phyloP scores from a whole-genome alignment of 805 yeast species.

The Candida ovalis region DNA sequence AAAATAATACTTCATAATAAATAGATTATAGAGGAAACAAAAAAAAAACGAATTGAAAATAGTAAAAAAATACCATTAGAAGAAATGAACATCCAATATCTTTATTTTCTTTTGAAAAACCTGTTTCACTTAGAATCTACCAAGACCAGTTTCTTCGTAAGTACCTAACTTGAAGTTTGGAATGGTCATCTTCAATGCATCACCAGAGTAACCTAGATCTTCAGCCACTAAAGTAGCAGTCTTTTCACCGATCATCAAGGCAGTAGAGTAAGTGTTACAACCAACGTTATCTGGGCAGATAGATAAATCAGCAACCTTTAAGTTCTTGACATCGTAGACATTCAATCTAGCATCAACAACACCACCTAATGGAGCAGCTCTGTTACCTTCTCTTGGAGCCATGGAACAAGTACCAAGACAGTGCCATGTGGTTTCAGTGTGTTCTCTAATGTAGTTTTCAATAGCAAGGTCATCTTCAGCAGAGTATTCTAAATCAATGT shows the following conservation, averaged over 20 bases:
- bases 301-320: slow-evolving; percentile 29
- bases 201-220: slow-evolving; percentile 29
- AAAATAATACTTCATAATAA: background rate
- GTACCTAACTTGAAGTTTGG: slow-evolving; percentile 28
- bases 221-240: slow-evolving; percentile 28
- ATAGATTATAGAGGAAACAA: background rate
- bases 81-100: background rate
- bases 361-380: slow-evolving; percentile 27
- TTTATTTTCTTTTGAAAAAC: background rate
- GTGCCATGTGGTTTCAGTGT: slow-evolving; percentile 31
- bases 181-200: slow-evolving; percentile 25
- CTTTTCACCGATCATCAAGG: slow-evolving; percentile 29
- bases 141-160: slow-evolving; percentile 28
- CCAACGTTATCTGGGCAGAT: slow-evolving; percentile 30
- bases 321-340: slow-evolving; percentile 26
- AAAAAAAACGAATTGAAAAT: background rate
- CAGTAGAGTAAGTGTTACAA: slow-evolving; percentile 30
- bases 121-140: slow-evolving; percentile 19
- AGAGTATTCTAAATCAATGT: slow-evolving; percentile 23
- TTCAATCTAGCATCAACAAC: slow-evolving; percentile 26
- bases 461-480: slow-evolving; percentile 26
- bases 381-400: slow-evolving; percentile 29
- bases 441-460: slow-evolving; percentile 27
- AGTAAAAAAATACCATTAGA: background rate
- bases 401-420: slow-evolving; percentile 29